A percentile compares a stretch with the other conserved stretches of the same genome.
Conservation (phyloP, 306 rosid genomes). For the Mimosa bimucronata region DNA sequence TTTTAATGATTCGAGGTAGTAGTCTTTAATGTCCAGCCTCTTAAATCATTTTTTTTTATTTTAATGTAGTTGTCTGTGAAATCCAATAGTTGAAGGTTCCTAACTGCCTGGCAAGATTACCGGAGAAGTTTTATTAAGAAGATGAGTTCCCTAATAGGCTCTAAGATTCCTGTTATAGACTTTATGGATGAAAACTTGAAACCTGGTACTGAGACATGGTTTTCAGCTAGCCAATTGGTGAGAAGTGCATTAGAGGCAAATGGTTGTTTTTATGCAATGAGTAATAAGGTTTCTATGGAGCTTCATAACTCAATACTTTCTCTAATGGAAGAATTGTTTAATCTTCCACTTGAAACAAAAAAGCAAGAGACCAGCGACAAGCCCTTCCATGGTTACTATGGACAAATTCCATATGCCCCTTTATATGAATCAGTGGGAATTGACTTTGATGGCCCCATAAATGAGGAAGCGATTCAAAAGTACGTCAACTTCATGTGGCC, state of each 20-base stretch:
- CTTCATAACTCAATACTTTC: conserved; percentile 40
- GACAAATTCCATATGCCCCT: not conserved
- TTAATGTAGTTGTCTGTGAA: no score
- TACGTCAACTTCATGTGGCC: conserved; percentile 46
- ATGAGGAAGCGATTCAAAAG: conserved; percentile 28
- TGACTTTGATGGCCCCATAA: conserved; percentile 32
- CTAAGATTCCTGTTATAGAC: no score
- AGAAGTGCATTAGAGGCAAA: conserved; percentile 35
- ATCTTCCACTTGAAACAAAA: conserved; percentile 50
- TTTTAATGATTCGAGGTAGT: no score
- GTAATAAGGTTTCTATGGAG: conserved; percentile 33
- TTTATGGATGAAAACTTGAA: conserved; percentile 35
- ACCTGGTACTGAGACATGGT: conserved; percentile 27
- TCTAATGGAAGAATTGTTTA: conserved; percentile 42
- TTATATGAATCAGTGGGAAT: conserved; percentile 47
- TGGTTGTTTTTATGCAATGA: conserved; percentile 36
- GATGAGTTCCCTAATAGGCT: no score
- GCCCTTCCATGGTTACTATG: conserved; percentile 44
- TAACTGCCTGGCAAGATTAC: no score
- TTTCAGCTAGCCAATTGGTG: conserved; percentile 28
- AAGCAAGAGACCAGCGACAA: conserved; percentile 32
- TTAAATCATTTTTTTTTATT: no score
- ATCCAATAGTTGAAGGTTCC: no score
- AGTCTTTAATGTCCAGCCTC: no score
- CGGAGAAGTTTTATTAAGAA: no score